Conservation (phyloP, 2,329 filamentous ascomycete species). For the Sporothrix sp. region DNA sequence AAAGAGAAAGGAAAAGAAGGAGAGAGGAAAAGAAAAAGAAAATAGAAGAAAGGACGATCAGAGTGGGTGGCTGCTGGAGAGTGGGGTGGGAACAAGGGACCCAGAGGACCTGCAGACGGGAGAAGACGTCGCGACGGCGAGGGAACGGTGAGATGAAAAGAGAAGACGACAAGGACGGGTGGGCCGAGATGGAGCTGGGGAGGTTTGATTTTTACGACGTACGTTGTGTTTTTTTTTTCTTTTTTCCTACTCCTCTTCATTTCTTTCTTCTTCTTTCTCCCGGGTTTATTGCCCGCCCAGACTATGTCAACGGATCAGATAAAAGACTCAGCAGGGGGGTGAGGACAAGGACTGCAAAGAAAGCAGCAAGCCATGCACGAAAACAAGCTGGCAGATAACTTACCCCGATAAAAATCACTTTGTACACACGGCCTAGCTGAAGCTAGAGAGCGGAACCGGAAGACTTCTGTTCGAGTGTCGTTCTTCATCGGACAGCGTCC, state of each 20-base stretch:
- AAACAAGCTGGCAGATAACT: not conserved
- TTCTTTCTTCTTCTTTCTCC: not conserved
- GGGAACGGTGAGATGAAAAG: not conserved
- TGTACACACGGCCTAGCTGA: too few species aligned
- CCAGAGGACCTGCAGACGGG: not conserved
- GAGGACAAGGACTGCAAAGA: not conserved
- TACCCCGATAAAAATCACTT: too few species aligned
- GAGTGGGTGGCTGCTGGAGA: not conserved
- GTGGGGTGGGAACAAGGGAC: not conserved
- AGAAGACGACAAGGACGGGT: not conserved
- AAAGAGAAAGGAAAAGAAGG: not conserved
- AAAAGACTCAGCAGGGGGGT: not conserved
- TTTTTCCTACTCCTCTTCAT: not conserved
- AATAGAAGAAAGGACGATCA: not conserved
- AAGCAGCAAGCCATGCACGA: not conserved
- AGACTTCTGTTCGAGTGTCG: not conserved
- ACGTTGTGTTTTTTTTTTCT: not conserved
- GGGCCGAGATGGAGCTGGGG: not conserved
- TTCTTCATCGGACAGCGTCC: not conserved
- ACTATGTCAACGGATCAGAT: conserved; percentile 10
- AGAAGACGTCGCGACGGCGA: too few species aligned
- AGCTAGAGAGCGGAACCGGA: conserved; percentile 13
- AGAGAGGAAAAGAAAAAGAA: not conserved
- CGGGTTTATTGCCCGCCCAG: not conserved
- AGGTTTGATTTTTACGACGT: too few species aligned